These are phyloP conservation scores for Umbelopsis isabellina DNA, from an alignment of 192 early-diverging fungal genomes.

Conservation along the genomic window DNA sequence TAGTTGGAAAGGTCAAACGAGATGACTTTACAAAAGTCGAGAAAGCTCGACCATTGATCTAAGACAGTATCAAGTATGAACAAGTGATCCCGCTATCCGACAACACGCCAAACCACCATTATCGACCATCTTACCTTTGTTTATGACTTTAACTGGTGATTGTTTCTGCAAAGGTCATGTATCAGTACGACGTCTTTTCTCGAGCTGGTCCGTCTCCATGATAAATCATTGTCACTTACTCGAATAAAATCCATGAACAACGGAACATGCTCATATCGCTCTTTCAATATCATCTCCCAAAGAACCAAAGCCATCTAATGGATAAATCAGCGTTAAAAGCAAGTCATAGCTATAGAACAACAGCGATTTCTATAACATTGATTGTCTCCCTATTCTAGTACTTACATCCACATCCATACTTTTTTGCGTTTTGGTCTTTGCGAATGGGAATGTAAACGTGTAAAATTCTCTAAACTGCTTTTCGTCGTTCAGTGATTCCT, in stretches of 20 bases:
- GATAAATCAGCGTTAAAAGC: not conserved
- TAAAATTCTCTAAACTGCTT: constrained; percentile 24
- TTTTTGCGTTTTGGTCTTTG: constrained; percentile 30
- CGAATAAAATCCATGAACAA: constrained; percentile 26
- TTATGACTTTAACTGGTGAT: constrained; percentile 33
- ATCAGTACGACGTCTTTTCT: not conserved
- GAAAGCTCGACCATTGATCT: constrained; percentile 35
- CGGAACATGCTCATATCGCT: constrained; percentile 17
- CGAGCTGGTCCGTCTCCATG: too few relatives aligned
- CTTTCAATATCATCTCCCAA: constrained; percentile 27
- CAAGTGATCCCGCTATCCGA: too few relatives aligned
- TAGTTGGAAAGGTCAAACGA: constrained; percentile 22
- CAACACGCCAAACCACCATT: not conserved
- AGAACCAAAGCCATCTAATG: constrained; percentile 26
- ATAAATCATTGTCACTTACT: not conserved
- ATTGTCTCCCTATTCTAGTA: not conserved
- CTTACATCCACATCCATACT: constrained; percentile 39
- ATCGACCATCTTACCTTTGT: constrained; percentile 20
- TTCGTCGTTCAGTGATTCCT: not conserved
- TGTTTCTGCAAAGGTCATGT: constrained; percentile 6
- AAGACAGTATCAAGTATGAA: not conserved
- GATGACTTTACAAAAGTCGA: constrained; percentile 29
- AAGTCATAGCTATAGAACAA: too few relatives aligned
- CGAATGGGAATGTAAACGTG: constrained; percentile 21
- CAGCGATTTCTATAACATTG: not conserved